Evolutionary conservation across 495 filamentous ascomycete genomes (phyloP).

Genomic region (Aspergillus sclerotiicarbonarius): DNA sequence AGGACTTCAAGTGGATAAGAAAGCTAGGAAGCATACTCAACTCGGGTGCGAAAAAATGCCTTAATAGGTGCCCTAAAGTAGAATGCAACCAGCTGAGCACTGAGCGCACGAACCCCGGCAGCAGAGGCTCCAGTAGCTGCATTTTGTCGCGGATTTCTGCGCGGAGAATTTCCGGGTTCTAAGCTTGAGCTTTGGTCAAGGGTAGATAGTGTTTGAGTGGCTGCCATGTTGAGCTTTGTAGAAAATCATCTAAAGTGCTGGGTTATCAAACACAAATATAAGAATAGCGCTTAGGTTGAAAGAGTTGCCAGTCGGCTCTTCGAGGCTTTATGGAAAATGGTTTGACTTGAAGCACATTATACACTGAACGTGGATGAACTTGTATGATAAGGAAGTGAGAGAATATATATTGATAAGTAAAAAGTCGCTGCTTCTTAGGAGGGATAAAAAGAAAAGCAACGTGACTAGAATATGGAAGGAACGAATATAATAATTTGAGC

Average conservation of each 20-base stretch:
- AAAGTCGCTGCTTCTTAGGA: no score
- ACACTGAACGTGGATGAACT: neutral
- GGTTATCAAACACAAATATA: neutral
- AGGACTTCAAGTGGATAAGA: conserved; percentile 5
- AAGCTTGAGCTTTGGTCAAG: conserved; percentile 5
- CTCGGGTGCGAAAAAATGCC: conserved; percentile 82
- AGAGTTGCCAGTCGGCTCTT: conserved; percentile 1
- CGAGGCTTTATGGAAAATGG: neutral
- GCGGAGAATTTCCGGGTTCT: conserved; percentile 15
- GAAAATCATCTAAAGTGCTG: neutral
- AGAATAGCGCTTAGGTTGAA: neutral
- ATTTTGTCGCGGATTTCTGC: conserved; percentile 56
- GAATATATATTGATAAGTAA: neutral
- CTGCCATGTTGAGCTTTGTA: neutral
- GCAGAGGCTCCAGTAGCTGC: conserved; percentile 74
- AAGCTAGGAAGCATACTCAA: conserved; percentile 60
- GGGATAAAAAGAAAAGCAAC: no score
- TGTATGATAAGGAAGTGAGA: neutral
- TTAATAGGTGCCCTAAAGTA: conserved; percentile 89
- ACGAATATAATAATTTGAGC: no score
- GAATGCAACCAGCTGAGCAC: conserved; percentile 75
- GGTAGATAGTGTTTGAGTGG: neutral
- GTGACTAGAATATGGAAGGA: no score
- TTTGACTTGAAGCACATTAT: neutral
- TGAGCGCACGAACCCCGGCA: conserved; percentile 75